Conservation (phyloP, 2,329 filamentous ascomycete species). For the Cadophora malorum region DNA sequence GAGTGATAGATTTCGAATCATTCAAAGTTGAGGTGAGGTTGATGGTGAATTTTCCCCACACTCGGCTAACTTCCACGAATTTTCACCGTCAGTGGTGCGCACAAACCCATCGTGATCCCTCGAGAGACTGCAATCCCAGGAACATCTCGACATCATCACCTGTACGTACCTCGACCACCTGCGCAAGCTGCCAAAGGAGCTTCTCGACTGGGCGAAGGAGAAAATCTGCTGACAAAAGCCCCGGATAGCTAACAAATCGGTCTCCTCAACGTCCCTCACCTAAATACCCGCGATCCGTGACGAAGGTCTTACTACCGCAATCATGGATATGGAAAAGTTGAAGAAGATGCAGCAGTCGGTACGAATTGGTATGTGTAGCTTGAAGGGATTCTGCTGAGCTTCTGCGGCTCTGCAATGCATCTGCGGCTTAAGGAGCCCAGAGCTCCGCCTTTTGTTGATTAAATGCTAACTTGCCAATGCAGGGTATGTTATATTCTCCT, state of each 20-base stretch:
- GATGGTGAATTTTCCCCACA: conserved; percentile 22
- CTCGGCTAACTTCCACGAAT: conserved; percentile 22
- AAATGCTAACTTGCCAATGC: conserved; percentile 14
- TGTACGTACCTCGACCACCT: conserved; percentile 23
- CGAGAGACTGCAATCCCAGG: conserved; percentile 23
- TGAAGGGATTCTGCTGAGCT: background rate
- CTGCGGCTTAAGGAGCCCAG: conserved; percentile 19
- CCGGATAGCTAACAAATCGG: conserved; percentile 18
- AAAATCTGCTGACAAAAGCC: conserved; percentile 21
- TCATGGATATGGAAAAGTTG: conserved; percentile 71
- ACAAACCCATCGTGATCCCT: conserved; percentile 22
- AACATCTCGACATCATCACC: conserved; percentile 27
- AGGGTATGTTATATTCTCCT: conserved; percentile 21
- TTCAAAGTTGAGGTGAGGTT: conserved; percentile 18
- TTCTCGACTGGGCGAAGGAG: background rate
- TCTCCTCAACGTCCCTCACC: conserved; percentile 21
- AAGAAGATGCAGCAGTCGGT: conserved; percentile 70
- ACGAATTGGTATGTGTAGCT: conserved; percentile 49
- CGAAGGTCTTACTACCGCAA: conserved; percentile 48
- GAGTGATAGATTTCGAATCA: background rate
- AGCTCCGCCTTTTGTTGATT: conserved; percentile 7
- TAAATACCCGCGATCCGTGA: conserved; percentile 33
- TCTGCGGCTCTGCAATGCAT: conserved; percentile 18
- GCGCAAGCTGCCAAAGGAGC: conserved; percentile 16
- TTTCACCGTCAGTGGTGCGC: conserved; percentile 16